Evolutionary conservation across 1,284 basidiomycete species (phyloP).

Genomic region (Tilletia setariae): DNA sequence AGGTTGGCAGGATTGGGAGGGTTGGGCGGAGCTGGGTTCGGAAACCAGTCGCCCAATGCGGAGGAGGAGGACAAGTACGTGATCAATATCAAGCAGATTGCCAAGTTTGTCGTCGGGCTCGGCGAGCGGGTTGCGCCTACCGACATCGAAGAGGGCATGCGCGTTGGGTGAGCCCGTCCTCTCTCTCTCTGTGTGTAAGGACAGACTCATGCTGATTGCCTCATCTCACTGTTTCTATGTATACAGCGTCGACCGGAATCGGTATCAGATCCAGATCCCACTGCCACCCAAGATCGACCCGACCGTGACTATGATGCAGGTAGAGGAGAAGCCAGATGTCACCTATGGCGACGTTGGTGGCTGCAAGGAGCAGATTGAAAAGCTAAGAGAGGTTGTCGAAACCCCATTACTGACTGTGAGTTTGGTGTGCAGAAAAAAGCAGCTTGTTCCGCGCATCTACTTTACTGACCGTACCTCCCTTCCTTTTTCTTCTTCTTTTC

Average conservation of each 20-base stretch:
- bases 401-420: slow-evolving; percentile 75
- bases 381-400: slow-evolving; percentile 96
- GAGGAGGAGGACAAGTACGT: slow-evolving; percentile 96
- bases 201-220: not conserved
- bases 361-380: slow-evolving; percentile 99
- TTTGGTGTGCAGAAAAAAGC: no score
- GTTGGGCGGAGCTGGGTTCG: slow-evolving; percentile 37
- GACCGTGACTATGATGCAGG: slow-evolving; percentile 99
- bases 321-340: slow-evolving; percentile 97
- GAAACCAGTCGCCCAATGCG: slow-evolving; percentile 64
- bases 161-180: slow-evolving; percentile 73
- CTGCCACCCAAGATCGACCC: slow-evolving; percentile 99
- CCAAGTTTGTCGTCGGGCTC: slow-evolving; percentile 96
- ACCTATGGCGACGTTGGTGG: slow-evolving; percentile 98
- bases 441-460: no score
- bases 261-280: slow-evolving; percentile 99
- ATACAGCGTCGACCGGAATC: slow-evolving; percentile 75
- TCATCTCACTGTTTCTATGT: not conserved
- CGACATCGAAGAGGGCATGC: slow-evolving; percentile 99
- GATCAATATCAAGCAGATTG: slow-evolving; percentile 99
- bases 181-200: not conserved
- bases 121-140: slow-evolving; percentile 95
- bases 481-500: not conserved
- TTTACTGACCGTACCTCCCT: no score
- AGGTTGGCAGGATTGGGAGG: slow-evolving; percentile 31